phyloP scores from a whole-genome alignment of 2,329 filamentous ascomycete species.

The Clathrospora elynae region DNA sequence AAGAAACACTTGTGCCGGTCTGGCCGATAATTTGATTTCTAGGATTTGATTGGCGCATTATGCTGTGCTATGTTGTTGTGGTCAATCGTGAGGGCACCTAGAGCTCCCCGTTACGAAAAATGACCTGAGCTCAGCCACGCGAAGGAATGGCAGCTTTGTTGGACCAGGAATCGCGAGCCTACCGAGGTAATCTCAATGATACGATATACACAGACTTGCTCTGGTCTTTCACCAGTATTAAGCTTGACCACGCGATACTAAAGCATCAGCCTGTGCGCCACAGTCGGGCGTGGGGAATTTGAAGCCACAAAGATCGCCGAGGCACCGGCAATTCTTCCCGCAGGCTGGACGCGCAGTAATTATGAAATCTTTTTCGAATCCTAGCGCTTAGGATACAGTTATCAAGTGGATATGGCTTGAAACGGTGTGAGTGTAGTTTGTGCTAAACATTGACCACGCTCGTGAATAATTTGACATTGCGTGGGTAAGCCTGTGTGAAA shows the following conservation, averaged over 20 bases:
- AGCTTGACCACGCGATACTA: conserved; percentile 15
- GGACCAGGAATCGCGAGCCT: too few relatives aligned
- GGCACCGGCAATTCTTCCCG: conserved; percentile 21
- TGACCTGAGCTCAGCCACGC: too few relatives aligned
- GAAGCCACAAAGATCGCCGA: conserved; percentile 11
- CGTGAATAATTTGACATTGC: conserved; percentile 1
- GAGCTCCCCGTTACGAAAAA: too few relatives aligned
- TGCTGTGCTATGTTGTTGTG: conserved; percentile 2
- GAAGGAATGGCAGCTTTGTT: conserved; percentile 1
- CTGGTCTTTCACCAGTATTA: background rate
- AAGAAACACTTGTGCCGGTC: conserved; percentile 15
- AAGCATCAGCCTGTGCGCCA: conserved; percentile 4
- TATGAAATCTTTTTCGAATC: conserved; percentile 2
- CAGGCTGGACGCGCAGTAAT: conserved; percentile 4
- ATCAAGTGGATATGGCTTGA: conserved; percentile 3
- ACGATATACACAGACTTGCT: too few relatives aligned
- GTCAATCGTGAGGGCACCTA: too few relatives aligned
- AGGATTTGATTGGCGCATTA: background rate
- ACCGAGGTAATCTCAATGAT: too few relatives aligned
- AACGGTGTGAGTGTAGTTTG: background rate
- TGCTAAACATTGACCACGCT: conserved; percentile 16
- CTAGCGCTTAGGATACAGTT: too few relatives aligned
- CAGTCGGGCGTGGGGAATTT: conserved; percentile 23
- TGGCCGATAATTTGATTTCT: background rate
- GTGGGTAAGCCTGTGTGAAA: background rate